phyloP scores from a whole-genome alignment of 2,329 filamentous ascomycete species.

The Hymenoscyphus repandus region DNA sequence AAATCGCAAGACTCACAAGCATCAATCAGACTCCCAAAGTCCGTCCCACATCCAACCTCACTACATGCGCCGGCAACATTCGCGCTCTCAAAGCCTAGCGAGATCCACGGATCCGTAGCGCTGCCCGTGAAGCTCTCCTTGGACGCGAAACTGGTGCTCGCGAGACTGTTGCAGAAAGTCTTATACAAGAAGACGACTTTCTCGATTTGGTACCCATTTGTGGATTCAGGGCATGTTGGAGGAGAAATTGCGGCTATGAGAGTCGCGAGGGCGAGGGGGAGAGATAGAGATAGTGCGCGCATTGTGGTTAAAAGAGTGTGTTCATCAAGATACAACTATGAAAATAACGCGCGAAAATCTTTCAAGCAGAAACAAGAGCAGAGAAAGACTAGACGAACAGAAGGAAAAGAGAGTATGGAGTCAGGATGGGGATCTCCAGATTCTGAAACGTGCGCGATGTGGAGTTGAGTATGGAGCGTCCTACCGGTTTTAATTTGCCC shows the following conservation, averaged over 20 bases:
- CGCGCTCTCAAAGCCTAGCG: conserved; percentile 7
- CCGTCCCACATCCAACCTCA: conserved; percentile 2
- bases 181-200: conserved; percentile 10
- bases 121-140: conserved; percentile 3
- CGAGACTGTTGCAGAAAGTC: conserved; percentile 11
- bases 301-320: not conserved
- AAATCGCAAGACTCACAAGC: conserved; percentile 8
- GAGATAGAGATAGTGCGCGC: not conserved
- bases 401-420: no score
- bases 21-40: conserved; percentile 4
- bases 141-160: conserved; percentile 4
- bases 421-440: no score
- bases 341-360: no score
- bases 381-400: no score
- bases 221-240: conserved; percentile 7
- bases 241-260: not conserved
- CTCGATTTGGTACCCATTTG: conserved; percentile 7
- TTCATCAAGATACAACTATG: not conserved
- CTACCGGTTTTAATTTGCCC: no score
- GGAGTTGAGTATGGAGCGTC: no score
- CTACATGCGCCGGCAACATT: conserved; percentile 1
- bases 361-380: no score
- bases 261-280: not conserved
- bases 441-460: no score
- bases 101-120: conserved; percentile 9